Percentiles rank a stretch among this genome's conserved stretches.
These are phyloP conservation scores for Nematocida sp. DNA, from an alignment of 371 early-diverging fungal species.

Conservation along the genomic window DNA sequence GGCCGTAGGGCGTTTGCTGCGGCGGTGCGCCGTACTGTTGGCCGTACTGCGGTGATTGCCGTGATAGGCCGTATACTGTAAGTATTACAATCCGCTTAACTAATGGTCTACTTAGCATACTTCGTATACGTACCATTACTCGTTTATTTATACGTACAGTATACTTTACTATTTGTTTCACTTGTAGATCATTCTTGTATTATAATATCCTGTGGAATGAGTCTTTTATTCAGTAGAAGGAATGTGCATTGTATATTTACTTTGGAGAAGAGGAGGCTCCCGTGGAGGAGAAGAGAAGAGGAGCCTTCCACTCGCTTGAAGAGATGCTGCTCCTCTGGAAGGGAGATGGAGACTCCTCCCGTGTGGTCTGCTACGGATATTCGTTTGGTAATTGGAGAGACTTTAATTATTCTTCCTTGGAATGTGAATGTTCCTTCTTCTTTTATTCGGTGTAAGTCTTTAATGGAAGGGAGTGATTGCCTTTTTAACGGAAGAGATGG, in stretches of 20 bases:
- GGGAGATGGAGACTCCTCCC: too few relatives aligned
- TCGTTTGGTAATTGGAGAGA: not conserved
- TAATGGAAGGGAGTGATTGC: not conserved
- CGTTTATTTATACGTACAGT: too few relatives aligned
- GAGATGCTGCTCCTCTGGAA: not conserved
- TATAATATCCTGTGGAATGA: not conserved
- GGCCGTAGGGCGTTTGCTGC: too few relatives aligned
- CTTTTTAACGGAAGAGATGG: not conserved
- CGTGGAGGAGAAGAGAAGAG: not conserved
- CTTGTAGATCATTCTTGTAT: not conserved
- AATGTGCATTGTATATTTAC: not conserved
- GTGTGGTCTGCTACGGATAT: not conserved
- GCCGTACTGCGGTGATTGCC: too few relatives aligned
- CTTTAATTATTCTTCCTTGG: slow-evolving; percentile 1
- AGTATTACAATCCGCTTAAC: too few relatives aligned
- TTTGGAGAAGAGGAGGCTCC: not conserved
- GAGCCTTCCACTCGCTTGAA: not conserved
- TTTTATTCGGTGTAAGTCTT: not conserved
- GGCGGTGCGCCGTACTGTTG: too few relatives aligned
- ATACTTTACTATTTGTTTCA: too few relatives aligned
- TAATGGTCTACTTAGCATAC: too few relatives aligned
- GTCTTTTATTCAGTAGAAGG: not conserved
- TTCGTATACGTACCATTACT: too few relatives aligned
- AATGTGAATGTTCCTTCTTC: slow-evolving; percentile 1
- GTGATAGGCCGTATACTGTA: too few relatives aligned